Percentiles rank a stretch among this genome's conserved stretches.
phyloP scores from a whole-genome alignment of 2,329 filamentous ascomycete genomes.

The Colletotrichum orbiculare region DNA sequence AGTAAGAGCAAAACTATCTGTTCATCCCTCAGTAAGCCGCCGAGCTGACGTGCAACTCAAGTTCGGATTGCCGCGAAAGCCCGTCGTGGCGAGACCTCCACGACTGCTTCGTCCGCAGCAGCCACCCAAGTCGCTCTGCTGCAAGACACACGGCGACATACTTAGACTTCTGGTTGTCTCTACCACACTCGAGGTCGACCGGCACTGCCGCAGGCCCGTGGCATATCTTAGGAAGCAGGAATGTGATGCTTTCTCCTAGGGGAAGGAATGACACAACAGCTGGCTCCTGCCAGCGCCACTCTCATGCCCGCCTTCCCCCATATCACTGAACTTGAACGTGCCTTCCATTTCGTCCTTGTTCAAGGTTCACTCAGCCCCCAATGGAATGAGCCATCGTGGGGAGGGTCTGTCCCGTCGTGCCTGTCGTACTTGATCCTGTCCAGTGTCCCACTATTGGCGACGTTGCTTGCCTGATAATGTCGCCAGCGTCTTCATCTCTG shows the following conservation, averaged over 20 bases:
- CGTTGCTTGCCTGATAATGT: neutral
- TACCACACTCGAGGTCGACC: neutral
- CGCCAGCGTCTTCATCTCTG: neutral
- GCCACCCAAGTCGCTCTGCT: neutral
- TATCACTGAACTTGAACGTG: neutral
- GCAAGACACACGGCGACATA: conserved; percentile 3
- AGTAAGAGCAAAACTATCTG: neutral
- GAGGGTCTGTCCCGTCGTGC: too few species aligned
- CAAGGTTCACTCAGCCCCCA: conserved; percentile 17
- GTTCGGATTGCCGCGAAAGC: neutral
- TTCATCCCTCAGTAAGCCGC: conserved; percentile 3
- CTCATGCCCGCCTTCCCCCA: conserved; percentile 24
- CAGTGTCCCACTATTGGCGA: neutral
- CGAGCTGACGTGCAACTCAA: neutral
- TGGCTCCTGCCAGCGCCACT: conserved; percentile 20
- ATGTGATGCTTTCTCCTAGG: conserved; percentile 7
- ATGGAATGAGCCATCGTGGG: conserved; percentile 28
- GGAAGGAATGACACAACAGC: conserved; percentile 31
- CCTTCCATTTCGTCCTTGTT: conserved; percentile 11
- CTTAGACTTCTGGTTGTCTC: neutral
- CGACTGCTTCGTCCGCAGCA: neutral
- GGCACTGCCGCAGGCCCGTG: too few species aligned
- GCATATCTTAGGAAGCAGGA: conserved; percentile 6
- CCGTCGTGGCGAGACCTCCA: neutral
- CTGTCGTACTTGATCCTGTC: neutral